Base-by-base conservation (phyloP, 805 yeast species). In the Candida insectalens region DNA sequence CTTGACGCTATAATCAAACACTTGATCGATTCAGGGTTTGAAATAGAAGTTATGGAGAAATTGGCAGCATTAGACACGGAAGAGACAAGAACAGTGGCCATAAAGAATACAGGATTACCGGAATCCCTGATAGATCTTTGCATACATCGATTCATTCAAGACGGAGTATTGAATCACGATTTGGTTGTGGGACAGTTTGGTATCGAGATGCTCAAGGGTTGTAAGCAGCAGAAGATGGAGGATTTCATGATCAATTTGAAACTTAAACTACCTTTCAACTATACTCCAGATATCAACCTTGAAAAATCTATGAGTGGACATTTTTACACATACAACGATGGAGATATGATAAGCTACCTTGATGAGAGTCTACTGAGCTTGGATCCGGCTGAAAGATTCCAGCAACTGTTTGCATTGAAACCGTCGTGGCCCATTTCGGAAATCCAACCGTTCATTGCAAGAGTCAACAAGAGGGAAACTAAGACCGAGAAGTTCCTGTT, bases 181-280 rank as follows among this genome's bases (percentile, higher is more conserved):
- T 13, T 16, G 6, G 31, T 39, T 14, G 30, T 36, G 6, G 22
- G 19, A 22, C 32, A 29, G 12, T 31, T 35, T 17, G 35, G 45
- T 15, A 40, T 36, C 34, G 40, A 42, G 43, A n/a, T 36, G 44
- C 19, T 43, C 17, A 30, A 19, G 7, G 36, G 28, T n/a, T 27
- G 33, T 5, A 26, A 27, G 3, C 25, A 32, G 3, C 39, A 40
- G 10, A 38, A 38, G 31, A 33, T 42, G 12, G 70, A 71, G 27
- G 84, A 79, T 38, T 73, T 85, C 46, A 46, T 77, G 38, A 64
- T 81, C 32, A 67, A 69, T 34, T 72, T 88, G 76, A 72, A 75
- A 44, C 61, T 76, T 2, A 58, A 67, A 5, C 62, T 83, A 27
- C 88, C 92, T 68, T 73, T 52, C 68, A 74, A 59, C 30, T 55